Base-by-base conservation (phyloP, 176 grass and related monocot genomes). In the Melocanna baccifera region DNA sequence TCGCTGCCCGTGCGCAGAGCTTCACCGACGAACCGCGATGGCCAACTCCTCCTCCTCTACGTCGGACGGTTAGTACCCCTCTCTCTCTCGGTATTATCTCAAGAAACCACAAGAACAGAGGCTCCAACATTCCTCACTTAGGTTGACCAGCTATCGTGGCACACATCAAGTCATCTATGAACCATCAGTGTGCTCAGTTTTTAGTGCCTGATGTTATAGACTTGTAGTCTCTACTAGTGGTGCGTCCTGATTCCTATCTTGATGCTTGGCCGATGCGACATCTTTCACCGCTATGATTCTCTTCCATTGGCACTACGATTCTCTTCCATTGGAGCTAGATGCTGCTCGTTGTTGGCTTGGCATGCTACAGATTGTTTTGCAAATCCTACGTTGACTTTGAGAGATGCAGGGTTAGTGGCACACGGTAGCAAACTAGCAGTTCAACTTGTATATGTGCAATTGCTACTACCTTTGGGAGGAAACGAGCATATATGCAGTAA, bases 311-410 rank as follows among this genome's bases (percentile, higher is more conserved):
- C 77, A 81, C 69, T 81, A 19, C 7, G 68, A 64, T 61, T 80
- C 84, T 34, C 34, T 63, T 86, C 62, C 77, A 87, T 67, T 76
- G 48, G 69, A 81, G 69, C 20, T 59, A 87, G 48, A 14, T 68
- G 70, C 26, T 87, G 61, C 61, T 43, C 59, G 18, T 47, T 37
- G 26, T 36, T 50, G 26, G 20, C 26, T 62, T 75, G 34, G 37
- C 69, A 46, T 46, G 78, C 37, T 81, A 65, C 13, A 8, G 45
- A 56, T 73, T 81, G 26, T 34, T 76, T 81, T 37, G 50, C 48
- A 81, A 87, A 87, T 81, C 48, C 39, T 59, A 67, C 12, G 70
- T 81, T 59, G 70, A 81, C 85, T 68, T 12, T 23, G 25, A 67
- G 26, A 68, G 59, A 81, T 56, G 37, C 37, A 45, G 28, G 42